phyloP scores from a whole-genome alignment of 1,284 basidiomycete genomes.

The Gomphus bonarii region DNA sequence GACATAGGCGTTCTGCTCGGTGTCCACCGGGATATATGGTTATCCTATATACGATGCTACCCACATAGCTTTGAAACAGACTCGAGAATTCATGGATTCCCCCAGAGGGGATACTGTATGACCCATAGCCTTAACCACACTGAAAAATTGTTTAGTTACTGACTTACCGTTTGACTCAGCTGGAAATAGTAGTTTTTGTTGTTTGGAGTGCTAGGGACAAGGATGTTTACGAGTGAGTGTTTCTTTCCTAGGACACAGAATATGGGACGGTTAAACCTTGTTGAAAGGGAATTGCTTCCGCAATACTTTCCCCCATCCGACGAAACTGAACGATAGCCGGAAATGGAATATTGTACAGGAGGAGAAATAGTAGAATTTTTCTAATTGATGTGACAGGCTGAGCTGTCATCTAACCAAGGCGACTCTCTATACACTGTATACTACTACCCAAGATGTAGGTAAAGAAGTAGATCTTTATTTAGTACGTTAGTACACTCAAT shows the following conservation, averaged over 20 bases:
- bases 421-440: too few species aligned
- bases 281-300: conserved; percentile 42
- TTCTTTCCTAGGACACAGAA: background rate
- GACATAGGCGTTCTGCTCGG: conserved; percentile 63
- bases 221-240: conserved; percentile 50
- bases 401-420: background rate
- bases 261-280: background rate
- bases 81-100: conserved; percentile 48
- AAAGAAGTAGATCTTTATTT: too few species aligned
- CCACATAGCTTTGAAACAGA: conserved; percentile 51
- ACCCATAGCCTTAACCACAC: background rate
- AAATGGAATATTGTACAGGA: background rate
- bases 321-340: background rate
- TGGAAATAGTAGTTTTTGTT: conserved; percentile 65
- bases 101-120: conserved; percentile 39
- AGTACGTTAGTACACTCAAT: too few species aligned
- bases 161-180: conserved; percentile 26
- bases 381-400: background rate
- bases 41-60: conserved; percentile 71
- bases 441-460: too few species aligned
- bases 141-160: conserved; percentile 1
- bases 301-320: conserved; percentile 42
- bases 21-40: conserved; percentile 73
- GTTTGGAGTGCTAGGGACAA: conserved; percentile 61
- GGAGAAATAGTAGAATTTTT: background rate